These are phyloP conservation scores for Vigna reflexopilosa DNA, from an alignment of 306 rosid genomes.

Conservation along the genomic window DNA sequence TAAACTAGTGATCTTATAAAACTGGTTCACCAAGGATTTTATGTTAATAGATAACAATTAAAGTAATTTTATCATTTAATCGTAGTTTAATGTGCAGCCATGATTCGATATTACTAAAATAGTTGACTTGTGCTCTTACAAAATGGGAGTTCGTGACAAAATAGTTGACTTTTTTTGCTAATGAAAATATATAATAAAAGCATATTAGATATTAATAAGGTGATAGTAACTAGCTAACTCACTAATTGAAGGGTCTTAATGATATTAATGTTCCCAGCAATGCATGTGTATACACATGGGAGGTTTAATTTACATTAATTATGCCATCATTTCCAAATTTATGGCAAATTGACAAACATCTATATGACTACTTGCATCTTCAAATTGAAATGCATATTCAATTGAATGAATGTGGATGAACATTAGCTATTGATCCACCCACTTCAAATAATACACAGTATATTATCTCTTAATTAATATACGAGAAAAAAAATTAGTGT, in stretches of 20 bases:
- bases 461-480: background rate
- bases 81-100: background rate
- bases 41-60: too few species aligned
- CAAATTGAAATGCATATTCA: background rate
- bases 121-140: background rate
- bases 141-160: background rate
- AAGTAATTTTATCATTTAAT: background rate
- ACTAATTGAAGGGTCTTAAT: background rate
- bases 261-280: background rate
- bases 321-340: background rate
- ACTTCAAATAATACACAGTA: background rate
- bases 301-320: conserved; percentile 11
- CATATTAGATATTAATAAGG: background rate
- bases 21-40: too few species aligned
- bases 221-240: background rate
- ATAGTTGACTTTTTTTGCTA: background rate
- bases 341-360: conserved; percentile 5
- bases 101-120: background rate
- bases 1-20: background rate
- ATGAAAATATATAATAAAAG: background rate
- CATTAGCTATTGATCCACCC: too few species aligned
- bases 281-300: conserved; percentile 27
- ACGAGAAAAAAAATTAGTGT: too few species aligned
- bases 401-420: background rate
- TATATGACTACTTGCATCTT: background rate